A percentile compares a stretch with the other conserved stretches of the same genome.
Conservation (phyloP, 257 asterid genomes). For the Vinca minor region DNA sequence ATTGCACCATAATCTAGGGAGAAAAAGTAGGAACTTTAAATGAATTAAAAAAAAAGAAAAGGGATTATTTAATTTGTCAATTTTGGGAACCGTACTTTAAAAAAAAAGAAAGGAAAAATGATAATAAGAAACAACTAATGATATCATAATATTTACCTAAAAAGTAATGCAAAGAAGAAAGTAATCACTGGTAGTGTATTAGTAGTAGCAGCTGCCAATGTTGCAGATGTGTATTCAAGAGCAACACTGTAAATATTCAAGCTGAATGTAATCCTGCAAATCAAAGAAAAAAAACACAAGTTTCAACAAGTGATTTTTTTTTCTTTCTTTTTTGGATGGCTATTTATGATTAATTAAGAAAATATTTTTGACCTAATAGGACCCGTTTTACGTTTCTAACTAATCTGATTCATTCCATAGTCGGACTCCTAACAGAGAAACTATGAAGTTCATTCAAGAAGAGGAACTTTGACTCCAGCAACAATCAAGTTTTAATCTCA, state of each 20-base stretch:
- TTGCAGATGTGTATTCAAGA: slow-evolving; percentile 69
- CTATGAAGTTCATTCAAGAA: background rate
- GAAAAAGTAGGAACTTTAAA: background rate
- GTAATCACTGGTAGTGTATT: slow-evolving; percentile 81
- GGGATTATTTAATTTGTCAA: too few species aligned
- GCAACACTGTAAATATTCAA: slow-evolving; percentile 64
- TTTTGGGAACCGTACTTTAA: too few species aligned
- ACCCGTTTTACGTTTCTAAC: too few species aligned
- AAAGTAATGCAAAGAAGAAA: slow-evolving; percentile 65
- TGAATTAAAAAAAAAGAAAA: background rate
- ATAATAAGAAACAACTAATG: background rate
- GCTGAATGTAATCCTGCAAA: slow-evolving; percentile 66
- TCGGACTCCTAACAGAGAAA: too few species aligned
- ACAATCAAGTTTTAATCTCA: too few species aligned
- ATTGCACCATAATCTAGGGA: background rate
- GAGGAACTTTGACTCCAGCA: background rate
- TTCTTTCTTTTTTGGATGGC: too few species aligned
- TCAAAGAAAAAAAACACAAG: too few species aligned
- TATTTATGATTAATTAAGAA: too few species aligned
- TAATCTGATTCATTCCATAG: too few species aligned
- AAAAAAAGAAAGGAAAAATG: background rate
- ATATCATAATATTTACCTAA: slow-evolving; percentile 34
- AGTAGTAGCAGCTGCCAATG: slow-evolving; percentile 80
- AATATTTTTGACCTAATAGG: too few species aligned
- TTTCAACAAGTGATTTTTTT: too few species aligned